Evolutionary conservation across 192 early-diverging fungal species (phyloP), one percentile per base, ranked within the genome.

Genomic region (Coemansia sp.): DNA sequence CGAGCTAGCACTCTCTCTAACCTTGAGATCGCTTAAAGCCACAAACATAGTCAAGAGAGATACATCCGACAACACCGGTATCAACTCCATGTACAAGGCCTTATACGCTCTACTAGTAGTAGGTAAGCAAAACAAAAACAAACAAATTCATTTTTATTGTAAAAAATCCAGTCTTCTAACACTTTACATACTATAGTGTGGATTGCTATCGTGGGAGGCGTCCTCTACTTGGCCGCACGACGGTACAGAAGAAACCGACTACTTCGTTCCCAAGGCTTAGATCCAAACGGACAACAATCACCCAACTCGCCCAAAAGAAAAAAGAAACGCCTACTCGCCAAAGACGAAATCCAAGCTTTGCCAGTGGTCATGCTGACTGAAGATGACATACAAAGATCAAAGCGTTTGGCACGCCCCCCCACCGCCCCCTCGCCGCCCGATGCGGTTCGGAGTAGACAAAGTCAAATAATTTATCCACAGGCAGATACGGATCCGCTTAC

Each of bases 311-410:
- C 16, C 69, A 63, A 65, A 10, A 57, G 35, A 11, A 21, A 9
- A 6, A 69, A 66, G 32, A 37, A 37, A 37, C 67, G 71, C 16
- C 10, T 69, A 10, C 65, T 82, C 8, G 73, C 71, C 3, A 49
- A 70, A 17, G 68, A 50, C 37, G 70, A 82, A 38, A 39, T 76
- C 4, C 10, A 33, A 6, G 55, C 63, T 16, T 62, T 82, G 2
- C 68, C 61, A 6, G 59, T 73, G 2, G 38, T 63, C 46, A 62
- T 64, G 6, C 63, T 82, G 33, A 76, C 70, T 0, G 63, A 65
- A 16, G 65, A 70, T 4, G 79, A 82, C 44, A 82, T 82, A n/a
- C 32, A 63, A 33, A 35, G 32, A 10, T 69, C 70, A 26, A 75
- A 60, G 49, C 55, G 46, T 7, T 9, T 78, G 17, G 70, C 75